A percentile compares a stretch with the other conserved stretches of the same genome.
Evolutionary conservation across 352 stramenopile species (phyloP).

Genomic region (Phytopythium oedochilum): DNA sequence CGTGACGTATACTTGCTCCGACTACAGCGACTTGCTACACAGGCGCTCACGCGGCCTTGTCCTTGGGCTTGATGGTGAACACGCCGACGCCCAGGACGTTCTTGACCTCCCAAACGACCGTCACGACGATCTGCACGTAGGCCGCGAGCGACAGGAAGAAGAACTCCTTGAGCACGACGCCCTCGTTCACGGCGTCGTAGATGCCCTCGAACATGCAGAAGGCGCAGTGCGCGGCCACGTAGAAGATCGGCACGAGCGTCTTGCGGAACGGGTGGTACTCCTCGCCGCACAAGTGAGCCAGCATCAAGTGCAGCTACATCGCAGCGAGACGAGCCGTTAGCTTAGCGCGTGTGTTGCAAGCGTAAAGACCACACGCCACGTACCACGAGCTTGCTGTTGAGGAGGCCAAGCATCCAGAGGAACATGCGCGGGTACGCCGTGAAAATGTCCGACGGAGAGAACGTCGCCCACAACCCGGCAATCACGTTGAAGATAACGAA

Average conservation of each 20-base stretch:
- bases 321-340: neutral
- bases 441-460: slow-evolving; percentile 75
- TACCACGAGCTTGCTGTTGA: slow-evolving; percentile 88
- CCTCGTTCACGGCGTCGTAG: slow-evolving; percentile 80
- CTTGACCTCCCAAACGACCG: slow-evolving; percentile 85
- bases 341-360: too few species aligned
- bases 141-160: slow-evolving; percentile 84
- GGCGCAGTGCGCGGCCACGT: slow-evolving; percentile 75
- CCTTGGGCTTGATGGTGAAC: slow-evolving; percentile 60
- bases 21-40: neutral
- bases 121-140: slow-evolving; percentile 87
- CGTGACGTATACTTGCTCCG: neutral
- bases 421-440: slow-evolving; percentile 71
- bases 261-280: slow-evolving; percentile 89
- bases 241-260: slow-evolving; percentile 88
- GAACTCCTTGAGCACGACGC: slow-evolving; percentile 82
- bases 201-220: slow-evolving; percentile 83
- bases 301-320: slow-evolving; percentile 78
- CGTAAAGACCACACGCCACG: slow-evolving; percentile 9
- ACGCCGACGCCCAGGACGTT: slow-evolving; percentile 76
- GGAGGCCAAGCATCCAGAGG: slow-evolving; percentile 82
- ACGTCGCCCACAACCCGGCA: slow-evolving; percentile 60
- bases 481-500: slow-evolving; percentile 76
- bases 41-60: slow-evolving; percentile 18
- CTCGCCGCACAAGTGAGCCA: slow-evolving; percentile 81